Percentiles rank a stretch among this genome's conserved stretches.
Conservation (phyloP, 1,139 yeast species). For the Debaryomyces coudertii region DNA sequence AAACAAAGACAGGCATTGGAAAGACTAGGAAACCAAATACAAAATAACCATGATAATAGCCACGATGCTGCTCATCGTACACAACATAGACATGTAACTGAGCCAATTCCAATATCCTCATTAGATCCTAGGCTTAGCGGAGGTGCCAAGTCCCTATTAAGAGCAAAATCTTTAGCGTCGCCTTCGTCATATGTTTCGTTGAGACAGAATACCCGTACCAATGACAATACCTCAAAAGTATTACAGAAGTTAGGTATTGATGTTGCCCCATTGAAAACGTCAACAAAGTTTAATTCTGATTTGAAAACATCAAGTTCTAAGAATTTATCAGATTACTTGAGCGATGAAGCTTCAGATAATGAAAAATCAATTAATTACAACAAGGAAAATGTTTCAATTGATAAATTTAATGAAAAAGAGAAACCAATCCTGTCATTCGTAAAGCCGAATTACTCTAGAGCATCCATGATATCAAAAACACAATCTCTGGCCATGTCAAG, state of each 20-base stretch:
- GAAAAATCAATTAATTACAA: constrained; percentile 16
- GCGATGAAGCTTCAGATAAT: constrained; percentile 12
- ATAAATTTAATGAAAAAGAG: constrained; percentile 21
- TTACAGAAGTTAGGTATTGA: constrained; percentile 50
- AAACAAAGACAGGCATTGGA: constrained; percentile 37
- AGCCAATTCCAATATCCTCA: constrained; percentile 27
- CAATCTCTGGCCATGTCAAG: constrained; percentile 7
- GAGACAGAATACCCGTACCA: constrained; percentile 21
- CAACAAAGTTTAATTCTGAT: constrained; percentile 22
- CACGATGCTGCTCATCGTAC: constrained; percentile 8
- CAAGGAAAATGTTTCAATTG: constrained; percentile 25
- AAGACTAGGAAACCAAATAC: constrained; percentile 29
- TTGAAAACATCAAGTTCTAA: constrained; percentile 51
- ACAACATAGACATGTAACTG: constrained; percentile 25
- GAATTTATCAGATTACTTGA: constrained; percentile 40
- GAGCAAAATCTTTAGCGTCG: constrained; percentile 43
- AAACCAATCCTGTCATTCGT: constrained; percentile 9
- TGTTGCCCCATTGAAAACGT: constrained; percentile 24
- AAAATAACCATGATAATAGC: constrained; percentile 12
- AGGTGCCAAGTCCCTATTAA: constrained; percentile 29
- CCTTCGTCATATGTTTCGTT: constrained; percentile 31
- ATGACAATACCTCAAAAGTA: constrained; percentile 41
- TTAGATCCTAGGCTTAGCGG: constrained; percentile 41
- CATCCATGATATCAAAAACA: constrained; percentile 5
- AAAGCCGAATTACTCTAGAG: constrained; percentile 11